Evolutionary conservation across 306 rosid species (phyloP), one percentile per base, ranked within the genome.

Genomic region (Prunus salicina): DNA sequence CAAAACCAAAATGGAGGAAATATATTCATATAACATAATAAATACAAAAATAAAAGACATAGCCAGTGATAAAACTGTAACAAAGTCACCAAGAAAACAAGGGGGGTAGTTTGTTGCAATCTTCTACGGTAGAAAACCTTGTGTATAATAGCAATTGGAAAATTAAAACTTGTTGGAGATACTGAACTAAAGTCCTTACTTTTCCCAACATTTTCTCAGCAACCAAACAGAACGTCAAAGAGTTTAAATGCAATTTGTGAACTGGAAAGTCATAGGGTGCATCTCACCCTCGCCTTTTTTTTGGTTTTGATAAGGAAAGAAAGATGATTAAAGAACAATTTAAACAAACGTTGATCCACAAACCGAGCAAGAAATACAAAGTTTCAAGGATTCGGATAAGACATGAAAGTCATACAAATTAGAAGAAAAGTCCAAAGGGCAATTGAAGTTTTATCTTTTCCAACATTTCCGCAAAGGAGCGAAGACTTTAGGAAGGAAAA

Each of bases 311-410:
- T 3, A 27, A 30, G 2, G 19, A 72, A 20, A 56, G 22, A 38
- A 47, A 25, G 64, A 65, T 5, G 4, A 64, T 55, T 64, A 34
- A 18, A 19, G 4, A 62, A 62, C 22, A 5, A 62, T 14, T 62
- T 27, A 13, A 14, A 62, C 43, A 62, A 62, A 22, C 20, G 27
- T 22, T 8, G 61, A 63, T 62, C 46, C 55, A 22, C 63, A 58
- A 30, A 72, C 32, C 8, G 24, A 50, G 18, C 3, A 24, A 52
- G 50, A 45, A 67, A 13, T 5, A 32, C n/a, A 30, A 69, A 67
- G 78, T 50, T 69, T 49, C 65, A 30, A 71, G 5, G n/a, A 78
- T 53, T 46, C 73, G 32, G 69, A 45, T 5, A 55, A 18, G 18
- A 27, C 5, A 25, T 16, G 49, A 57, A 55, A 56, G 46, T 6